phyloP scores from a whole-genome alignment of 768 basidiomycete genomes.

The Pleurotus platypus region DNA sequence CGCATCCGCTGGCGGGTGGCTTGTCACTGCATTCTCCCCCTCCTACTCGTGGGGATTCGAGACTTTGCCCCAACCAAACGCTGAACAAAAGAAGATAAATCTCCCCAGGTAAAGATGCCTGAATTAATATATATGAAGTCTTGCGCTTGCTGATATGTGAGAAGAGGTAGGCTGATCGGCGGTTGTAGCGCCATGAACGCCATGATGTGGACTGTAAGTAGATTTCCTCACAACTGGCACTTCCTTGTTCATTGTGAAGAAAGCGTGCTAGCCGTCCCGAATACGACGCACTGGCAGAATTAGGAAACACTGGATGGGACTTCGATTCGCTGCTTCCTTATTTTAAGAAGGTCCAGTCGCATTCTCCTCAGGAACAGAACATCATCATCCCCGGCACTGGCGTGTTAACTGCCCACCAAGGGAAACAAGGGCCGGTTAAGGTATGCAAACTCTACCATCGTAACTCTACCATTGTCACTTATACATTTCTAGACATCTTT shows the following conservation, averaged over 20 bases:
- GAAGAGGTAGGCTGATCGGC: slow-evolving; percentile 15
- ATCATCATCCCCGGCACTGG: not conserved
- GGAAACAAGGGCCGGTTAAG: slow-evolving; percentile 10
- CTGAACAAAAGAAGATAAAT: not conserved
- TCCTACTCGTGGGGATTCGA: slow-evolving; percentile 15
- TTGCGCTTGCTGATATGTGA: not conserved
- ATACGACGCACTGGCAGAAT: slow-evolving; percentile 16
- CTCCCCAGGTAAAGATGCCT: slow-evolving; percentile 13
- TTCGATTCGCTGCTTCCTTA: slow-evolving; percentile 16
- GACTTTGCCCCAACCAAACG: slow-evolving; percentile 11
- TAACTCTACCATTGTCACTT: no score
- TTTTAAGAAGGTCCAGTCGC: slow-evolving; percentile 12
- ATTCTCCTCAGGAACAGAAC: slow-evolving; percentile 8
- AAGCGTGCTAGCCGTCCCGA: slow-evolving; percentile 12
- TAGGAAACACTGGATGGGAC: slow-evolving; percentile 22
- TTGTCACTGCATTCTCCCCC: slow-evolving; percentile 3
- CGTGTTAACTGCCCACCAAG: not conserved
- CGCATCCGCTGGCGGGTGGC: slow-evolving; percentile 11
- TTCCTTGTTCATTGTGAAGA: not conserved
- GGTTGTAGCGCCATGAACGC: slow-evolving; percentile 14
- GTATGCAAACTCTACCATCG: not conserved
- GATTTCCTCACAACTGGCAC: no score
- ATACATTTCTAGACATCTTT: not conserved
- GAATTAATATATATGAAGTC: not conserved
- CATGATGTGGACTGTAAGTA: slow-evolving; percentile 4